Evolutionary conservation across 2,329 filamentous ascomycete genomes (phyloP), one percentile per base, ranked within the genome.

Genomic region (Ophiosphaerella herpotricha): DNA sequence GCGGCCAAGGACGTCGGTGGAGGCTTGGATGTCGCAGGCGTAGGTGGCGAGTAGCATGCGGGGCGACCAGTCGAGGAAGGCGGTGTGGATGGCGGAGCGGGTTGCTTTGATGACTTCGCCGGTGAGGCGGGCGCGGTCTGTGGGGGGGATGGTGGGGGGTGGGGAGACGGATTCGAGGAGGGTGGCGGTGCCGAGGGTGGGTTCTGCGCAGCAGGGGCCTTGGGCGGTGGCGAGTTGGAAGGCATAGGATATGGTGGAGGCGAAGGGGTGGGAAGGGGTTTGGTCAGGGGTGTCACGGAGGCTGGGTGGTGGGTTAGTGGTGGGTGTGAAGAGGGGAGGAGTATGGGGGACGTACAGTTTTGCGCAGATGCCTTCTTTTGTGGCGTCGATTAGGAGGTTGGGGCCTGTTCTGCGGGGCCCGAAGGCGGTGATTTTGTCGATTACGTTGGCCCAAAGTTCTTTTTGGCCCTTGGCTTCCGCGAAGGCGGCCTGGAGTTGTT

Each of bases 31-130:
- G 72, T 97, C 94, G 72, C 93, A 96, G 47, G 85, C 91, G 78
- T 99, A 99, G 91, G 97, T 97, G 43, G 94, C 94, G 38, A 99
- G 85, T 77, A 97, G 85, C 60, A 99, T 84, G n/a, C 94, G 86
- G 0, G 94, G 90, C 34, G 88, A 93, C 94, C 94, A 99, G 78
- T 97, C 94, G 14, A 97, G 79, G 79, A 97, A 96, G 18, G 87
- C 93, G 57, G 87, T 80, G 43, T 87, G 84, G 54, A 99, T 91
- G n/a, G 87, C 84, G 39, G 90, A 86, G 60, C 93, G 90, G 14
- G 93, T 86, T 0, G 89, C 88, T 72, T 91, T 91, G 77, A 99
- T 96, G 38, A 96, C 85, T 75, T 97, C 94, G 55, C 94, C 91
- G 0, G 92, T 97, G 0, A 97, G 79, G 2, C 92, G 88, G 63